These are phyloP conservation scores for Russula dissimulans DNA, from an alignment of 768 basidiomycete species.

Conservation along the genomic window DNA sequence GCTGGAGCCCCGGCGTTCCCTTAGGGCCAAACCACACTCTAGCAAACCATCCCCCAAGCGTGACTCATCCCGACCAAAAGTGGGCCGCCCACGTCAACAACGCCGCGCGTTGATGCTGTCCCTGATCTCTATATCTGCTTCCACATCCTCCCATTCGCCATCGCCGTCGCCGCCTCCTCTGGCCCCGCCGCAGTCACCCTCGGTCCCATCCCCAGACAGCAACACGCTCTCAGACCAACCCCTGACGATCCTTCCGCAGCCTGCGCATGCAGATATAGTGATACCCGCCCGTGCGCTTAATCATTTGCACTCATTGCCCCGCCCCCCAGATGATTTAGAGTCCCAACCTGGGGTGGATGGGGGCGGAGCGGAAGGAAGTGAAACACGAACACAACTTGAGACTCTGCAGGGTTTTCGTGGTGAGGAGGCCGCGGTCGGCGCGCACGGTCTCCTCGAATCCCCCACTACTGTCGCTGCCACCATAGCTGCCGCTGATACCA, in stretches of 20 bases:
- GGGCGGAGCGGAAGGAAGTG: neutral
- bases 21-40: neutral
- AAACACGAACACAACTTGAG: neutral
- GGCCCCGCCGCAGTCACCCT: neutral
- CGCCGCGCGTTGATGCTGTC: neutral
- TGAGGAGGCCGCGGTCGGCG: slow-evolving; percentile 9
- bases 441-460: slow-evolving; percentile 11
- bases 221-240: neutral
- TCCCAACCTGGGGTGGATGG: neutral
- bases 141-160: neutral
- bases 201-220: neutral
- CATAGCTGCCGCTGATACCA: neutral
- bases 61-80: neutral
- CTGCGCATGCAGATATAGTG: neutral
- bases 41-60: no score
- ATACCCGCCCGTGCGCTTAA: slow-evolving; percentile 1
- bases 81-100: neutral
- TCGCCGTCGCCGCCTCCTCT: neutral
- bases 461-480: neutral
- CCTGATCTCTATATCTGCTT: neutral
- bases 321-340: neutral
- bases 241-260: neutral
- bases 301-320: neutral
- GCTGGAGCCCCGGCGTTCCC: neutral
- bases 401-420: slow-evolving; percentile 4